Conservation (phyloP, 306 rosid genomes). For the Inga leiocalycina region DNA sequence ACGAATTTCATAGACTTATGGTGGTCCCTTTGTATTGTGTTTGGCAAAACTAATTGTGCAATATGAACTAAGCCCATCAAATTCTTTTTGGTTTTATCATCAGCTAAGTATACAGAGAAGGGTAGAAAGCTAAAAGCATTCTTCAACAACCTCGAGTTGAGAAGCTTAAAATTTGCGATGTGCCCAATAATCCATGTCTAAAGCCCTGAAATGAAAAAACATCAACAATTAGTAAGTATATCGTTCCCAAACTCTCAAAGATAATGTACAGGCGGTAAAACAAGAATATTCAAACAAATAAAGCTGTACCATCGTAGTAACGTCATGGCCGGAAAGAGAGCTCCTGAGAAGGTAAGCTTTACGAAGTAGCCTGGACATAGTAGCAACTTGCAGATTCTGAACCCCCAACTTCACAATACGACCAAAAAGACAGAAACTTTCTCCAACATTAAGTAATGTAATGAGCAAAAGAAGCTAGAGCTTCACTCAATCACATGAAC, state of each 20-base stretch:
- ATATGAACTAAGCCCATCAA: constrained; percentile 9
- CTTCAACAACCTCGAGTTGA: constrained; percentile 65
- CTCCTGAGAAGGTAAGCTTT: constrained; percentile 53
- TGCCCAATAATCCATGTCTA: constrained; percentile 52
- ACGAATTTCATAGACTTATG: constrained; percentile 8
- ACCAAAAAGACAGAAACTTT: constrained; percentile 13
- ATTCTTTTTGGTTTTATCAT: background rate
- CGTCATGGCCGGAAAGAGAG: constrained; percentile 53
- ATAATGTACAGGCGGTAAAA: background rate
- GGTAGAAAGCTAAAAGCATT: background rate
- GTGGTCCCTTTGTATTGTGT: background rate
- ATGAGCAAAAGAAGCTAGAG: background rate
- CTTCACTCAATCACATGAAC: background rate
- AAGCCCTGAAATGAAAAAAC: constrained; percentile 48
- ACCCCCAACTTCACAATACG: constrained; percentile 8
- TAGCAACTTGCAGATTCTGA: constrained; percentile 25
- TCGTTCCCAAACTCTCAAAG: background rate
- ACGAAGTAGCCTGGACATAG: constrained; percentile 80
- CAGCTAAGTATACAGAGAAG: constrained; percentile 7
- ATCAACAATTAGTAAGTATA: constrained; percentile 14
- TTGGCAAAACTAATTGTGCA: background rate
- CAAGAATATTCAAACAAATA: background rate
- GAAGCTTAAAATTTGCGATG: constrained; percentile 56
- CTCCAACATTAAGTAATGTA: background rate
- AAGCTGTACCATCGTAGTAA: constrained; percentile 11